Conservation (phyloP, 139 green algal genomes). For the Picochlorum sp. region DNA sequence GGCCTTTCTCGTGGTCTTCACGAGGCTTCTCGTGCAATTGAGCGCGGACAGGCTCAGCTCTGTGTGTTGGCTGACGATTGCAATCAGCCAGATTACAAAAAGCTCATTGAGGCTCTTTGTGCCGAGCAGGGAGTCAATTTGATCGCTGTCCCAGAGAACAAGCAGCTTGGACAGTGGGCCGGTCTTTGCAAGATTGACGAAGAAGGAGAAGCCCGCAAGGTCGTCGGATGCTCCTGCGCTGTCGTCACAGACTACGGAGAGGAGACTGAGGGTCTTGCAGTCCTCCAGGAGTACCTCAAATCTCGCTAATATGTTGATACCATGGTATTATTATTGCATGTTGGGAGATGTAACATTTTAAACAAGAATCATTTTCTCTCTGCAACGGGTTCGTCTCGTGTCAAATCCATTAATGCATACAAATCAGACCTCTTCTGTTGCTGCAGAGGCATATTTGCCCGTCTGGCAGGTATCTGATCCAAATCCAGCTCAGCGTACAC, state of each 20-base stretch:
- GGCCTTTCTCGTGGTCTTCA: conserved; percentile 90
- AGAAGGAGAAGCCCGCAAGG: conserved; percentile 93
- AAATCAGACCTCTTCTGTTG: conserved; percentile 73
- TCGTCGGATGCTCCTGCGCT: conserved; percentile 90
- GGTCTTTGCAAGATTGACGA: conserved; percentile 97
- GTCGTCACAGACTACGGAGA: conserved; percentile 96
- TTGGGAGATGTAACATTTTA: not conserved
- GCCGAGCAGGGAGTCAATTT: conserved; percentile 91
- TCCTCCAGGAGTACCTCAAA: conserved; percentile 96
- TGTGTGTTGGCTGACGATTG: conserved; percentile 97
- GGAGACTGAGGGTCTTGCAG: conserved; percentile 85
- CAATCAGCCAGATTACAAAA: conserved; percentile 99
- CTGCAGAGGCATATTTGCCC: conserved; percentile 65
- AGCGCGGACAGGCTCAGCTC: conserved; percentile 80
- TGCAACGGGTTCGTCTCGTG: conserved; percentile 3
- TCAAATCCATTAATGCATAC: conserved; percentile 63
- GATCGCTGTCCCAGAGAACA: conserved; percentile 80
- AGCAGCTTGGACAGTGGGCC: conserved; percentile 89
- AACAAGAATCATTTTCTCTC: not conserved
- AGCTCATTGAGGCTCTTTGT: conserved; percentile 98
- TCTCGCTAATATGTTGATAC: conserved; percentile 17
- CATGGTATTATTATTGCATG: not conserved
- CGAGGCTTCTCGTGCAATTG: conserved; percentile 73
- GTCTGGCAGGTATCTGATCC: conserved; percentile 38
- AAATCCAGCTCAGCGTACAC: conserved; percentile 64